Evolutionary conservation across 2,329 filamentous ascomycete genomes (phyloP).

Genomic region (Proliferodiscus dingleyae): DNA sequence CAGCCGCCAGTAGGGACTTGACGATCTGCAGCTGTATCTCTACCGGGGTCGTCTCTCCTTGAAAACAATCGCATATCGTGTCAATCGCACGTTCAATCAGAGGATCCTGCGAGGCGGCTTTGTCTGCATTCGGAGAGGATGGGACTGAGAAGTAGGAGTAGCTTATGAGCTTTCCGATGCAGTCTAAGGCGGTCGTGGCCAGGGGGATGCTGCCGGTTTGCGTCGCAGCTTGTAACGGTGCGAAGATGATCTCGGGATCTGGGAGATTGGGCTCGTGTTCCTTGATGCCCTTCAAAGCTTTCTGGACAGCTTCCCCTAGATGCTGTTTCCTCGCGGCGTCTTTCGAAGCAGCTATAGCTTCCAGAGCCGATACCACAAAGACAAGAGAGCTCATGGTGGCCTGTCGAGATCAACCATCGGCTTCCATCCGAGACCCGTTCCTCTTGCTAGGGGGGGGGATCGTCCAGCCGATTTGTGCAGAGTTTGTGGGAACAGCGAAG

Average conservation of each 20-base stretch:
- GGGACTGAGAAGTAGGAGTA: constrained; percentile 94
- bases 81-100: constrained; percentile 97
- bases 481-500: not conserved
- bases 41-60: constrained; percentile 86
- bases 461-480: not conserved
- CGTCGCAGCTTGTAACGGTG: constrained; percentile 83
- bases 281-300: constrained; percentile 80
- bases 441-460: not conserved
- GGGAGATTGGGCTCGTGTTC: constrained; percentile 75
- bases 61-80: constrained; percentile 98
- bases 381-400: constrained; percentile 85
- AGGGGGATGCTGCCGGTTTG: constrained; percentile 80
- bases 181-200: constrained; percentile 87
- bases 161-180: constrained; percentile 97
- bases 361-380: constrained; percentile 89
- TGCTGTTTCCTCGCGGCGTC: constrained; percentile 85
- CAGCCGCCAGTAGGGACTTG: constrained; percentile 90
- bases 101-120: constrained; percentile 50
- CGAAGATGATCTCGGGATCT: constrained; percentile 87
- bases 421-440: constrained; percentile 7
- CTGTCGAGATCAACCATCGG: constrained; percentile 19
- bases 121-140: constrained; percentile 37
- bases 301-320: constrained; percentile 74
- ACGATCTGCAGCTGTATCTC: constrained; percentile 98
- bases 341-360: constrained; percentile 85